phyloP scores from a whole-genome alignment of 2,329 filamentous ascomycete genomes.

The Xylaria sp. region DNA sequence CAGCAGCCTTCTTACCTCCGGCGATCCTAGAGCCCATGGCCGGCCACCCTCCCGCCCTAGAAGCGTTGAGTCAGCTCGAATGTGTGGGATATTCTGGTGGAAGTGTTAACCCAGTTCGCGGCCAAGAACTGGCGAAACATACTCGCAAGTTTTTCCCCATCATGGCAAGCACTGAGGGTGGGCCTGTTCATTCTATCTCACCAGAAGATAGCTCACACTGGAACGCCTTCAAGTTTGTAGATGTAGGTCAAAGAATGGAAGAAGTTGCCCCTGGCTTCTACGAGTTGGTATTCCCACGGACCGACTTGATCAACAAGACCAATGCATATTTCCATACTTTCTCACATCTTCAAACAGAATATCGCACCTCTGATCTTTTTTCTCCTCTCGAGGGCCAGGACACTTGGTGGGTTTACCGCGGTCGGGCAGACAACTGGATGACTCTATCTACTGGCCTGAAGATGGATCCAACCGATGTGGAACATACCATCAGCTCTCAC shows the following conservation, averaged over 20 bases:
- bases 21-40: constrained; percentile 38
- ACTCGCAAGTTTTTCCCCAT: constrained; percentile 33
- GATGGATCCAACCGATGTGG: constrained; percentile 54
- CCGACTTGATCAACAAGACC: constrained; percentile 33
- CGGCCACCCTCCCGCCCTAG: constrained; percentile 33
- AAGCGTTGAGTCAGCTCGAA: constrained; percentile 30
- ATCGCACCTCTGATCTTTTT: constrained; percentile 29
- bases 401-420: constrained; percentile 49
- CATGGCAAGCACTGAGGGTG: constrained; percentile 40
- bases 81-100: constrained; percentile 37
- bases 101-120: constrained; percentile 37
- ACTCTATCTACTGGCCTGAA: constrained; percentile 55
- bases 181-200: constrained; percentile 25
- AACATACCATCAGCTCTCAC: constrained; percentile 50
- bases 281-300: constrained; percentile 46
- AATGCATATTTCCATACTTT: constrained; percentile 40
- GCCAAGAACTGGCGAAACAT: constrained; percentile 33
- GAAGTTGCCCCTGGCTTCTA: constrained; percentile 45
- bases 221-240: constrained; percentile 41
- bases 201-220: constrained; percentile 35
- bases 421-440: constrained; percentile 55
- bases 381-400: constrained; percentile 21
- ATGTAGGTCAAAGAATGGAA: constrained; percentile 45
- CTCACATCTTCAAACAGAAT: constrained; percentile 21
- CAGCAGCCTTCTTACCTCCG: constrained; percentile 30